Evolutionary conservation across 2,329 filamentous ascomycete species (phyloP).

Genomic region (Phialocephala sp.): DNA sequence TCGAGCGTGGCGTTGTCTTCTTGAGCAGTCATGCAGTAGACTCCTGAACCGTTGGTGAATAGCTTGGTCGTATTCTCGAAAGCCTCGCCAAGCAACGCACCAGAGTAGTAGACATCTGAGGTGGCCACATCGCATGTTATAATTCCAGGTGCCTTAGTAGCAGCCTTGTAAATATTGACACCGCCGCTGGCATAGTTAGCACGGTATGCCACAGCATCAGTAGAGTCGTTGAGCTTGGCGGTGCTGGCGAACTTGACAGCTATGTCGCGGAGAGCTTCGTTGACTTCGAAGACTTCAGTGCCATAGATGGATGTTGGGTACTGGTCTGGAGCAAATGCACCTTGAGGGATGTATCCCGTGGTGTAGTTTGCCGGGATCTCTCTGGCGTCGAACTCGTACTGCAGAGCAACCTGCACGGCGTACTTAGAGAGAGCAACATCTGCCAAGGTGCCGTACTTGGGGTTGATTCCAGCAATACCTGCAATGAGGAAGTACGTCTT

Average conservation of each 20-base stretch:
- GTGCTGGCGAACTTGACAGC: conserved; percentile 57
- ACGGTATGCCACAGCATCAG: conserved; percentile 58
- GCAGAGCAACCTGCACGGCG: conserved; percentile 74
- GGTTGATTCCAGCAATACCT: conserved; percentile 78
- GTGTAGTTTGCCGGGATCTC: conserved; percentile 69
- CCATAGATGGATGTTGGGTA: conserved; percentile 68
- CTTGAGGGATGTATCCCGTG: conserved; percentile 73
- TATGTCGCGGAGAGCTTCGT: conserved; percentile 59
- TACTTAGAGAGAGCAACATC: conserved; percentile 72
- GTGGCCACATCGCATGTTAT: conserved; percentile 71
- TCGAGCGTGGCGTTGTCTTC: conserved; percentile 75
- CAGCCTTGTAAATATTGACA: conserved; percentile 49
- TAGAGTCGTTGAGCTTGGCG: conserved; percentile 59
- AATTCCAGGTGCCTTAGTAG: conserved; percentile 57
- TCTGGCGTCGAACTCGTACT: conserved; percentile 76
- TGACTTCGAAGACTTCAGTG: conserved; percentile 73
- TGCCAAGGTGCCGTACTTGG: conserved; percentile 67
- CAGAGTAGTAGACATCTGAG: conserved; percentile 75
- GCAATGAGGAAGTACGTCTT: conserved; percentile 73
- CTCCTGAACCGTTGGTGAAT: conserved; percentile 70
- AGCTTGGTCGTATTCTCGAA: conserved; percentile 69
- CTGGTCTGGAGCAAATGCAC: conserved; percentile 57
- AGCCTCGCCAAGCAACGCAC: conserved; percentile 61
- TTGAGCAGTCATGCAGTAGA: conserved; percentile 74
- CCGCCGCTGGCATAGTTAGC: conserved; percentile 58